Evolutionary conservation across 805 yeast species (phyloP).

Genomic region (Wickerhamiella occidentalis): DNA sequence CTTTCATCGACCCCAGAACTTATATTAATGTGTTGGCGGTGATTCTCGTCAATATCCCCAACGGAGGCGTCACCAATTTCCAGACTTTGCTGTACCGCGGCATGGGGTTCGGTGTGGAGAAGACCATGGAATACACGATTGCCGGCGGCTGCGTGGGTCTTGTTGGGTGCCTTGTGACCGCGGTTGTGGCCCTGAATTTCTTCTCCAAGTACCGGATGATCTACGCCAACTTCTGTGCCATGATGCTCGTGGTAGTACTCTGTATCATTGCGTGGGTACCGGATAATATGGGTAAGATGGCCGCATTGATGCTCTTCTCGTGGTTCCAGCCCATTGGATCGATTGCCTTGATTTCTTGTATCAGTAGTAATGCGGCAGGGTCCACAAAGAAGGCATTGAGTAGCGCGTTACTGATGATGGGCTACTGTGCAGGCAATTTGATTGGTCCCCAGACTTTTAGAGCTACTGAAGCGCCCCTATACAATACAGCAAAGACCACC

Average conservation of each 20-base stretch:
- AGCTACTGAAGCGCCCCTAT: conserved; percentile 43
- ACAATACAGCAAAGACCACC: conserved; percentile 44
- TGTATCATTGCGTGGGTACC: conserved; percentile 37
- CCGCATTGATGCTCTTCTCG: conserved; percentile 31
- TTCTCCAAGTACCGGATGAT: conserved; percentile 13
- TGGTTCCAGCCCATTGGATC: conserved; percentile 24
- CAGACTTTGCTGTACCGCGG: conserved; percentile 34
- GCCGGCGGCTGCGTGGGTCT: conserved; percentile 34
- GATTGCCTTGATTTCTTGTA: conserved; percentile 23
- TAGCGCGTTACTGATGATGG: conserved; percentile 46
- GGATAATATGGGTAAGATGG: conserved; percentile 30
- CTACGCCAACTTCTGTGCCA: conserved; percentile 37
- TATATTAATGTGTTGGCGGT: conserved; percentile 36
- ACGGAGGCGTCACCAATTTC: conserved; percentile 44
- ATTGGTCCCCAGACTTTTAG: conserved; percentile 65
- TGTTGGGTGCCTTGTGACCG: conserved; percentile 15
- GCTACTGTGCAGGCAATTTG: conserved; percentile 55
- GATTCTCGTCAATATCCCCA: conserved; percentile 36
- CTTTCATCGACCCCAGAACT: conserved; percentile 37
- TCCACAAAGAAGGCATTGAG: conserved; percentile 55
- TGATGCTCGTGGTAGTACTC: conserved; percentile 35
- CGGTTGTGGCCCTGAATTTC: conserved; percentile 15
- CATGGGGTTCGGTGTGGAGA: conserved; percentile 20
- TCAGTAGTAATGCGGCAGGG: conserved; percentile 52
- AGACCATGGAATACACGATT: conserved; percentile 33